Evolutionary conservation across 108 stramenopile genomes (phyloP).

Genomic region (Pseudonitzschia multiseries): DNA sequence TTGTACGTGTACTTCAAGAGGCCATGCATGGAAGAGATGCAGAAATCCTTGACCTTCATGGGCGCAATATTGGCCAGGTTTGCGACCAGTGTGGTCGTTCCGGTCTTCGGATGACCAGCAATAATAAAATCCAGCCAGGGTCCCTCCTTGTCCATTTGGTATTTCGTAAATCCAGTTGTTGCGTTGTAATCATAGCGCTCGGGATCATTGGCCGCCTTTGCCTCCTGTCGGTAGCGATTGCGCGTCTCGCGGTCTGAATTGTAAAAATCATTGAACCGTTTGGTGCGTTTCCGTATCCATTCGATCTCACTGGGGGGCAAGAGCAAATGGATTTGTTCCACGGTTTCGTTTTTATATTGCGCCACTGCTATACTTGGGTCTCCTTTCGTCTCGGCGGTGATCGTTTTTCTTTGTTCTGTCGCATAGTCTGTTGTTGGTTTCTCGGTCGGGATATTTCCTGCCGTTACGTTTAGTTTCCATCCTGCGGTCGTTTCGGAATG

Average conservation of each 20-base stretch:
- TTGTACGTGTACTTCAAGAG: slow-evolving; percentile 25
- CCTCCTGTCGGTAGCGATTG: neutral
- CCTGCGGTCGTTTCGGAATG: no score
- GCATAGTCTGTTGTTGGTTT: no score
- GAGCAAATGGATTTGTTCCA: neutral
- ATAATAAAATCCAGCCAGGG: slow-evolving; percentile 51
- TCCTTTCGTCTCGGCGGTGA: neutral
- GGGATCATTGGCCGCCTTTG: neutral
- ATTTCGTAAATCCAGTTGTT: neutral
- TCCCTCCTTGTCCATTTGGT: slow-evolving; percentile 17
- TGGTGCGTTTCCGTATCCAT: slow-evolving; percentile 4
- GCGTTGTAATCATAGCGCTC: neutral
- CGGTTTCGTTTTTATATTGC: neutral
- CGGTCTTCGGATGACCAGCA: slow-evolving; percentile 56
- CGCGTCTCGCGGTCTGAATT: neutral
- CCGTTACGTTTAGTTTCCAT: no score
- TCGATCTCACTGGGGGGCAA: slow-evolving; percentile 3
- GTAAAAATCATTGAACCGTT: neutral
- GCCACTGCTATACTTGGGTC: neutral
- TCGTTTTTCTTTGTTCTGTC: no score
- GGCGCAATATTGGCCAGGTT: slow-evolving; percentile 33
- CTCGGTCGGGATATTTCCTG: no score
- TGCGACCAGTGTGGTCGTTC: slow-evolving; percentile 57
- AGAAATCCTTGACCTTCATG: slow-evolving; percentile 28
- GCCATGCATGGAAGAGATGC: neutral